A percentile compares a stretch with the other conserved stretches of the same genome.
Evolutionary conservation across 139 green algal genomes (phyloP).

Genomic region (Chlamydomonas schloesseri): DNA sequence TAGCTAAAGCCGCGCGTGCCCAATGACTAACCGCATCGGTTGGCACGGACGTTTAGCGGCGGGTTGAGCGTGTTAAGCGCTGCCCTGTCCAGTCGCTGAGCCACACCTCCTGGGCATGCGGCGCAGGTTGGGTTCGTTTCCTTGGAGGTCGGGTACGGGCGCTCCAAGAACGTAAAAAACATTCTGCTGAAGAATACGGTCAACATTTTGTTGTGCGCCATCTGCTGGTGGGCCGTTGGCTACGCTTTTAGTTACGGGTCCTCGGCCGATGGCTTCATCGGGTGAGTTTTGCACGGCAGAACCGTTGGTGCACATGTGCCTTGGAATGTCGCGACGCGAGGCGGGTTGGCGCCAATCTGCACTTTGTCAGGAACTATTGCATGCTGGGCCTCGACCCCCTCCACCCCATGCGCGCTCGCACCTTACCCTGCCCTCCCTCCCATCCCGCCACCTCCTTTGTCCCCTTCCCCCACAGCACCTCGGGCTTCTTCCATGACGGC

Average conservation of each 20-base stretch:
- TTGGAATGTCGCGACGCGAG: no score
- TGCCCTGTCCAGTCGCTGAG: no score
- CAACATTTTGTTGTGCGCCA: slow-evolving; percentile 51
- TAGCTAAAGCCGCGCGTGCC: no score
- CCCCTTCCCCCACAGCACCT: slow-evolving; percentile 22
- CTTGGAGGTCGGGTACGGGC: slow-evolving; percentile 57
- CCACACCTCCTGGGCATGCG: no score
- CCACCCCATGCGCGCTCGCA: no score
- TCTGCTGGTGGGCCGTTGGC: slow-evolving; percentile 75
- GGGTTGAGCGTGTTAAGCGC: no score
- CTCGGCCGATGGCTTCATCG: slow-evolving; percentile 61
- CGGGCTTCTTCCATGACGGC: slow-evolving; percentile 56
- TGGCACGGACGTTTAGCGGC: no score
- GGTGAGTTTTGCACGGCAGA: no score
- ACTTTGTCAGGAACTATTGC: no score
- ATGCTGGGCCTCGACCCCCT: neutral
- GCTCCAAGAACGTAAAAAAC: slow-evolving; percentile 65
- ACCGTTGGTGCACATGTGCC: no score
- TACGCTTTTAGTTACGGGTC: slow-evolving; percentile 77
- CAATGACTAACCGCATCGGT: no score
- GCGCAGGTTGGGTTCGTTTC: slow-evolving; percentile 56
- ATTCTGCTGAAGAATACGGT: slow-evolving; percentile 67
- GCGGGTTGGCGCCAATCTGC: neutral
- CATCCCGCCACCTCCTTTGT: no score
- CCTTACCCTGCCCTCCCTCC: neutral